Base-by-base conservation (phyloP, 148 eudicot species). In the Hydrangea macrophylla region DNA sequence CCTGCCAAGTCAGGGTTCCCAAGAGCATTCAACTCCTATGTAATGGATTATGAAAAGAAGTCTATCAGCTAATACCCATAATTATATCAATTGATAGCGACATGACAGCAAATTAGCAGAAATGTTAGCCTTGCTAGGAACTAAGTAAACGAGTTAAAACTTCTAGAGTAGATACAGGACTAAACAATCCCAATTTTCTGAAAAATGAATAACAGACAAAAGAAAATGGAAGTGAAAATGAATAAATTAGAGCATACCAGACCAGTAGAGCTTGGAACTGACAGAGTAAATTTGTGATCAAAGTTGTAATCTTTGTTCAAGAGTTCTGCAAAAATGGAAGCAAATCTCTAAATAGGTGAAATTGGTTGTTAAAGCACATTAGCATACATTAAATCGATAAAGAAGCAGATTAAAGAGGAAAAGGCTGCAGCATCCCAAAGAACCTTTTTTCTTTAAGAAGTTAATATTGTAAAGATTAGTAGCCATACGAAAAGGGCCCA, bases 231-330 rank as follows among this genome's bases (percentile, higher is more conserved):
- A 68, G 27, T 45, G 57, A 55, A 50, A 62, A 28, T 31, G 15
- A 9, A 60, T 57, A 62, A 65, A 58, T 35, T 55, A 56, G 33
- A 28, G 1, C 84, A 76, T 92, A 92, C 98, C 98, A 84, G 70
- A 53, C 96, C 96, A 76, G 78, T 78, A 39, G 88, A 77, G 74
- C 88, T 88, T 12, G 96, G 98, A 69, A 87, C 70, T 7, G 89
- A 76, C 42, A 92, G 70, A 31, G 80, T 72, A 68, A 92, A 74
- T 75, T 90, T 92, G 81, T 92, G 89, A 71, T 92, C 88, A 64
- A 79, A 85, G 70, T 84, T 87, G 89, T 92, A 92, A 79, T 92
- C 98, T 81, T 75, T 92, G 32, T 83, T 85, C 85, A 92, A 81
- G 69, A 92, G 88, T 82, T 89, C 98, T 92, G 90, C 66, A 77